Evolutionary conservation across 495 filamentous ascomycete genomes (phyloP).

Genomic region (Astrothelium subdiscretum): DNA sequence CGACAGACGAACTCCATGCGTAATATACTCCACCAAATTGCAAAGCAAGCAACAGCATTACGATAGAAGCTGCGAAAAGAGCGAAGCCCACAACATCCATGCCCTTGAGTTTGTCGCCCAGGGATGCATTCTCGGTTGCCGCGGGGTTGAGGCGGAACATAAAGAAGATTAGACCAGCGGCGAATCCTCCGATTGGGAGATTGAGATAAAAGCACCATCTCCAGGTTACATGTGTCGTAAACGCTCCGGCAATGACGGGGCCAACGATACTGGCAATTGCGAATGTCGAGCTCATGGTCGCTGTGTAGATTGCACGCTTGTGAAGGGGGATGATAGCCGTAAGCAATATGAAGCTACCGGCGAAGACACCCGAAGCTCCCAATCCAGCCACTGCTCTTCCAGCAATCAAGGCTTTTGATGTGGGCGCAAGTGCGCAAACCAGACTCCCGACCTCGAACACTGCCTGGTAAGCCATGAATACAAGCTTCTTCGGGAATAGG

Average conservation of each 20-base stretch:
- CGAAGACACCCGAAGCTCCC: constrained; percentile 72
- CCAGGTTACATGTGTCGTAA: constrained; percentile 21
- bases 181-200: constrained; percentile 45
- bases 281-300: constrained; percentile 67
- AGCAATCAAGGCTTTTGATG: constrained; percentile 62
- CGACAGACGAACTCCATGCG: constrained; percentile 35
- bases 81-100: constrained; percentile 38
- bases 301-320: constrained; percentile 61
- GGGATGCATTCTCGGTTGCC: constrained; percentile 29
- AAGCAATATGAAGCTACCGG: constrained; percentile 72
- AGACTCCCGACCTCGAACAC: constrained; percentile 80
- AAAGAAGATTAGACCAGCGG: constrained; percentile 37
- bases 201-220: constrained; percentile 54
- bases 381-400: constrained; percentile 78
- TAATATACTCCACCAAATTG: constrained; percentile 33
- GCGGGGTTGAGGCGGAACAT: constrained; percentile 37
- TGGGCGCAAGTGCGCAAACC: constrained; percentile 69
- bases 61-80: constrained; percentile 33
- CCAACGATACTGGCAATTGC: constrained; percentile 53
- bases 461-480: constrained; percentile 56
- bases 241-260: constrained; percentile 15
- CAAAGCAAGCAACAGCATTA: constrained; percentile 41
- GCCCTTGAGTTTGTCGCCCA: constrained; percentile 20
- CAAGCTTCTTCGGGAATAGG: constrained; percentile 52
- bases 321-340: constrained; percentile 61